A percentile compares a stretch with the other conserved stretches of the same genome.
Evolutionary conservation across 2,329 filamentous ascomycete species (phyloP).

Genomic region (Trichophyton mentagrophytes): DNA sequence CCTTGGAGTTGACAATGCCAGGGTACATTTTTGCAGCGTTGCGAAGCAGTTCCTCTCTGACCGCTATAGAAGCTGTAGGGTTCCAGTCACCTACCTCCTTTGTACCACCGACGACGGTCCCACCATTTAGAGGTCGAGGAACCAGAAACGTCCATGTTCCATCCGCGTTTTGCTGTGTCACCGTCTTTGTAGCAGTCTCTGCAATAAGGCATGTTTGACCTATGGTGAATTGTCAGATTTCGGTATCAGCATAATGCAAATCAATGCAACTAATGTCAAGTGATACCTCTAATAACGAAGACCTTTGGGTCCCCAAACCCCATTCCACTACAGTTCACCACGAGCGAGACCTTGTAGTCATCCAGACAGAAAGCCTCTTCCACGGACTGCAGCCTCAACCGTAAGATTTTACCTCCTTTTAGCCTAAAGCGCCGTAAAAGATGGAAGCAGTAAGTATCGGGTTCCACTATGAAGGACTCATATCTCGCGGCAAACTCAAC

Average conservation of each 20-base stretch:
- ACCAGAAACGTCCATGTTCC: slow-evolving; percentile 52
- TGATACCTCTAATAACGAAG: slow-evolving; percentile 34
- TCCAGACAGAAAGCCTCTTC: slow-evolving; percentile 29
- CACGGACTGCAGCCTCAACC: slow-evolving; percentile 12
- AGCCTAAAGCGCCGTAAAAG: slow-evolving; percentile 30
- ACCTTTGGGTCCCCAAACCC: slow-evolving; percentile 32
- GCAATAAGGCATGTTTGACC: slow-evolving; percentile 38
- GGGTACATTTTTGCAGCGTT: slow-evolving; percentile 32
- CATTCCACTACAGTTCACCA: slow-evolving; percentile 35
- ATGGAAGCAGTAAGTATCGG: slow-evolving; percentile 32
- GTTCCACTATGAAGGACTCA: slow-evolving; percentile 31
- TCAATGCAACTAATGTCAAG: too few relatives aligned
- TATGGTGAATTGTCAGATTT: slow-evolving; percentile 7
- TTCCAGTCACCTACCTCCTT: slow-evolving; percentile 49
- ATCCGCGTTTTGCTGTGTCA: slow-evolving; percentile 51
- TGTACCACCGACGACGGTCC: slow-evolving; percentile 54
- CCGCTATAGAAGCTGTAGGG: slow-evolving; percentile 35
- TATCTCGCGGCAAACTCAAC: slow-evolving; percentile 34
- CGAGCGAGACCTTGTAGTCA: slow-evolving; percentile 21
- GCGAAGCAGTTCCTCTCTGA: slow-evolving; percentile 37
- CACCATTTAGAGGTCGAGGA: slow-evolving; percentile 48
- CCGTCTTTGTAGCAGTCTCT: slow-evolving; percentile 32
- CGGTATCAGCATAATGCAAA: neutral
- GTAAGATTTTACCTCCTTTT: slow-evolving; percentile 24
- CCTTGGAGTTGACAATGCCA: slow-evolving; percentile 24